Conservation (phyloP, 2,329 filamentous ascomycete species). For the Microdochium trichocladiopsis region DNA sequence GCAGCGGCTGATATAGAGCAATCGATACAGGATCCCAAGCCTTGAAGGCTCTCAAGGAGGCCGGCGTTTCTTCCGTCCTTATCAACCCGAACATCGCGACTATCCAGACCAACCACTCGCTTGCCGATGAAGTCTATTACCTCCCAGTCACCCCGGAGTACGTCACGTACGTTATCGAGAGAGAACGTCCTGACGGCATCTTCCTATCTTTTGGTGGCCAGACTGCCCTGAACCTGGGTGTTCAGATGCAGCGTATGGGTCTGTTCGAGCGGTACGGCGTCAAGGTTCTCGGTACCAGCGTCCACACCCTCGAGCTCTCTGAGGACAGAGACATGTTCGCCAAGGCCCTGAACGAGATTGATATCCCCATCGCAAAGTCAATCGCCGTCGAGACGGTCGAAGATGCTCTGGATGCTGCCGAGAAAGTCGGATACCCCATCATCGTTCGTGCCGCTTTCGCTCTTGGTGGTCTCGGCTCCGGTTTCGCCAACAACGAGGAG, state of each 20-base stretch:
- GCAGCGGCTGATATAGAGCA: constrained; percentile 5
- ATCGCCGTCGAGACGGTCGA: constrained; percentile 89
- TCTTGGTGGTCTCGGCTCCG: constrained; percentile 89
- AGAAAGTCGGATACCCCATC: constrained; percentile 88
- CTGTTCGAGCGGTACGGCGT: constrained; percentile 94
- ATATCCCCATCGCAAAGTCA: constrained; percentile 95
- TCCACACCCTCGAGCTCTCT: constrained; percentile 87
- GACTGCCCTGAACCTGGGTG: constrained; percentile 92
- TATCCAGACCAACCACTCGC: constrained; percentile 93
- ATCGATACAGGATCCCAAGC: constrained; percentile 73
- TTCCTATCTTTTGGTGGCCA: constrained; percentile 97
- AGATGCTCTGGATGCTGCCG: constrained; percentile 82
- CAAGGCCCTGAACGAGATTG: constrained; percentile 91
- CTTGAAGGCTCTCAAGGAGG: constrained; percentile 93
- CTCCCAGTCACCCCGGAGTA: constrained; percentile 97
- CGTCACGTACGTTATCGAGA: constrained; percentile 94
- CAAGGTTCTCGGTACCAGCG: constrained; percentile 90
- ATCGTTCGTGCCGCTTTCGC: constrained; percentile 97
- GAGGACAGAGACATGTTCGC: constrained; percentile 96
- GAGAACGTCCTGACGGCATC: constrained; percentile 91
- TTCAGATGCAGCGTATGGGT: constrained; percentile 94
- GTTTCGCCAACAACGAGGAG: constrained; percentile 89
- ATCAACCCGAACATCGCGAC: constrained; percentile 99
- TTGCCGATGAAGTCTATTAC: constrained; percentile 97
- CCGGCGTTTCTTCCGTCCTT: constrained; percentile 81